Conservation (phyloP, 176 grass and related monocot species). For the Poa pratensis region DNA sequence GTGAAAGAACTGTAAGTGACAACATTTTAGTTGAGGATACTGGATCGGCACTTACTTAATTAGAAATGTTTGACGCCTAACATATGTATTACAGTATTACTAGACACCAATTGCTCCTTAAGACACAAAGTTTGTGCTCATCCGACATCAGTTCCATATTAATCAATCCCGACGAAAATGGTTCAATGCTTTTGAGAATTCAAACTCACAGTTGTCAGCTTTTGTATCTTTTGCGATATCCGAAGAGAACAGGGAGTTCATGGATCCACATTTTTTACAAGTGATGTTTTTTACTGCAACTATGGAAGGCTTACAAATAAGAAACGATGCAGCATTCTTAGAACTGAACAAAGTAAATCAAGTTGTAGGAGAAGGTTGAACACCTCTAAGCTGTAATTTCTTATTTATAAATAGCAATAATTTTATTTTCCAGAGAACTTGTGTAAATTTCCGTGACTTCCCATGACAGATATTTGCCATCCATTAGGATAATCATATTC, state of each 20-base stretch:
- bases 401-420: constrained; percentile 19
- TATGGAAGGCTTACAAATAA: constrained; percentile 1
- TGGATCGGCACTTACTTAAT: constrained; percentile 15
- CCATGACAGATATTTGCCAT: neutral
- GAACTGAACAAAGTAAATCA: constrained; percentile 4
- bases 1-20: constrained; percentile 16
- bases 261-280: neutral
- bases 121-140: constrained; percentile 15
- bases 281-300: neutral
- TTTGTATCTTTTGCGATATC: neutral
- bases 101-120: constrained; percentile 1
- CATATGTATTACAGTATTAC: neutral
- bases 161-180: neutral
- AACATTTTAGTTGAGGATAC: constrained; percentile 28
- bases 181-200: constrained; percentile 26
- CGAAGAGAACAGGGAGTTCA: constrained; percentile 9
- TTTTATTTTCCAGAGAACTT: constrained; percentile 3
- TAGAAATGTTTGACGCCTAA: neutral
- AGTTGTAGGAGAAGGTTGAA: constrained; percentile 22
- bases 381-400: neutral
- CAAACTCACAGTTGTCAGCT: neutral
- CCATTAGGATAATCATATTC: neutral
- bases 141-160: neutral
- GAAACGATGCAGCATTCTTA: constrained; percentile 6
- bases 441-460: constrained; percentile 7